Evolutionary conservation across 345 rosid genomes (phyloP).

Genomic region (Eucalyptus globulus): DNA sequence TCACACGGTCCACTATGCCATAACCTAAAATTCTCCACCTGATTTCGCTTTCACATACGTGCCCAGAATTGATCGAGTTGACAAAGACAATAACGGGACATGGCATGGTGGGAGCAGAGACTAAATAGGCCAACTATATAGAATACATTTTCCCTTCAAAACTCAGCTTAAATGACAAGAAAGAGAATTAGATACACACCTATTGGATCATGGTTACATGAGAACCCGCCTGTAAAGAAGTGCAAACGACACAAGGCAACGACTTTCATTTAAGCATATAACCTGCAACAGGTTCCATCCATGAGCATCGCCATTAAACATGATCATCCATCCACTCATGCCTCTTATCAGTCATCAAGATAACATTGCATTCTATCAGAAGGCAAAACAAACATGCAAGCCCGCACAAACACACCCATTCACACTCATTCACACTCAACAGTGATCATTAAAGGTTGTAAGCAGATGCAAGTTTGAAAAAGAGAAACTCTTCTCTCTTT

Average conservation of each 20-base stretch:
- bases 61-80: neutral
- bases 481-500: neutral
- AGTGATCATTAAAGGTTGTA: neutral
- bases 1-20: neutral
- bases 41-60: neutral
- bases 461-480: neutral
- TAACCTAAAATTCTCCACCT: neutral
- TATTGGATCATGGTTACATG: neutral
- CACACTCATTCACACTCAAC: too few species aligned
- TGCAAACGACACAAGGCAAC: neutral
- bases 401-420: neutral
- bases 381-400: neutral
- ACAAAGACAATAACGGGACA: neutral
- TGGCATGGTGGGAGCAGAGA: neutral
- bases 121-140: neutral
- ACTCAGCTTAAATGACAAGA: neutral
- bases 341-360: neutral
- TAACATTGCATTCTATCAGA: neutral
- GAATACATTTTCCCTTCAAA: neutral
- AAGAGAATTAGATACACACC: fast-evolving
- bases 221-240: neutral
- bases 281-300: neutral
- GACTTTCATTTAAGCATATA: neutral
- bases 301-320: neutral
- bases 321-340: neutral